phyloP scores from a whole-genome alignment of 2,329 filamentous ascomycete genomes.

The Aspergillus quadricinctus region DNA sequence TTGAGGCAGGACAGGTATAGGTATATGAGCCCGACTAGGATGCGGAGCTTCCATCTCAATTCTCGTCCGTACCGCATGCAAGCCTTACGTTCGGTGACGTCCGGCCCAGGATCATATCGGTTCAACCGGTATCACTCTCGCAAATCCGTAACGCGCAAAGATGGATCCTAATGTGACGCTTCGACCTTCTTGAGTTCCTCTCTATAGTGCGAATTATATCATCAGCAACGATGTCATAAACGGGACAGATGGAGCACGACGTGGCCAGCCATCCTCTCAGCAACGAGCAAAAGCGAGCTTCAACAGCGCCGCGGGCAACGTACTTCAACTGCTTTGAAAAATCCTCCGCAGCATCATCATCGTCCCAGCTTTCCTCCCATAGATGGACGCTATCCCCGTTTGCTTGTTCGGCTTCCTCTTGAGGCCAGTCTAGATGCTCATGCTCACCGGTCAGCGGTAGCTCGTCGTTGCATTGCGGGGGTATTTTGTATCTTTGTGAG shows the following conservation, averaged over 20 bases:
- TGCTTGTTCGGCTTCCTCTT: conserved; percentile 75
- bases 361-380: conserved; percentile 99
- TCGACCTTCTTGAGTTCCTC: conserved; percentile 93
- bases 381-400: conserved; percentile 69
- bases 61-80: background rate
- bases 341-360: conserved; percentile 94
- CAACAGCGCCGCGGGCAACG: conserved; percentile 30
- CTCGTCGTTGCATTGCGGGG: background rate
- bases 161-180: conserved; percentile 60
- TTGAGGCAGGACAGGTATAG: background rate
- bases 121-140: conserved; percentile 1
- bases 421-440: conserved; percentile 69
- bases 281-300: background rate
- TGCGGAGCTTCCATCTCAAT: too few species aligned
- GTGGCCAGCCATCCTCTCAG: background rate
- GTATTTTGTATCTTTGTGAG: background rate
- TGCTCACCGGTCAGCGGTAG: conserved; percentile 7
- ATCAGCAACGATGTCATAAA: conserved; percentile 1
- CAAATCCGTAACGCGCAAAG: conserved; percentile 1
- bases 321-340: conserved; percentile 94
- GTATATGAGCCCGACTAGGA: background rate
- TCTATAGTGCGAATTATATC: conserved; percentile 15
- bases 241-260: background rate
- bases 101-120: background rate
- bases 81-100: background rate